phyloP scores from a whole-genome alignment of 2,329 filamentous ascomycete genomes.

The Alternaria longipes region DNA sequence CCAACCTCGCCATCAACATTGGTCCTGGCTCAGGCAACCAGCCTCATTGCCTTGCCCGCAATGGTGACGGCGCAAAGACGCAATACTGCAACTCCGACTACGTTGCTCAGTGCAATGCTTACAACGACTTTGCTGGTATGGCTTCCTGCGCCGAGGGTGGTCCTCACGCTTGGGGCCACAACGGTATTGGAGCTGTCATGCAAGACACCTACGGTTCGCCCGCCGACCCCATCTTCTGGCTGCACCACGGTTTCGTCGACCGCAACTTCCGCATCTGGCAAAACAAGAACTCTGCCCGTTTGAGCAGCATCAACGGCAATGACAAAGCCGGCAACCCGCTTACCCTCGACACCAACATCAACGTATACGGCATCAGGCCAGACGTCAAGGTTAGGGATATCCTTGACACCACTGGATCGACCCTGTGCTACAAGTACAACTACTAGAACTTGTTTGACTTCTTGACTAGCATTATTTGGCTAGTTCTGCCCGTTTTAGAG shows the following conservation, averaged over 20 bases:
- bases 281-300: conserved; percentile 38
- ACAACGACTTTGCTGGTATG: conserved; percentile 39
- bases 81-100: conserved; percentile 39
- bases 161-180: conserved; percentile 49
- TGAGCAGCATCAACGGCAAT: conserved; percentile 53
- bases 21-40: conserved; percentile 40
- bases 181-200: conserved; percentile 49
- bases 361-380: conserved; percentile 39
- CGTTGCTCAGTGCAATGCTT: conserved; percentile 41
- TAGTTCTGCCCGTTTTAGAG: conserved; percentile 4
- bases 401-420: conserved; percentile 36
- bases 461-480: background rate
- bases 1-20: conserved; percentile 42
- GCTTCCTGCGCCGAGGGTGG: conserved; percentile 40
- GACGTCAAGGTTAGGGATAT: conserved; percentile 42
- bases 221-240: conserved; percentile 56
- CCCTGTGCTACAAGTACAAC: conserved; percentile 49
- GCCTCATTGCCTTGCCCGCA: conserved; percentile 45
- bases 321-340: conserved; percentile 36
- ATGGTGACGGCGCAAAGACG: conserved; percentile 36
- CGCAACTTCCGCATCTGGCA: conserved; percentile 63
- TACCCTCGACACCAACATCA: conserved; percentile 39
- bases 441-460: conserved; percentile 33
- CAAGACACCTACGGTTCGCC: conserved; percentile 45
- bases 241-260: conserved; percentile 62